Conservation (phyloP, 169 alveolate genomes). For the Babesia ovata region DNA sequence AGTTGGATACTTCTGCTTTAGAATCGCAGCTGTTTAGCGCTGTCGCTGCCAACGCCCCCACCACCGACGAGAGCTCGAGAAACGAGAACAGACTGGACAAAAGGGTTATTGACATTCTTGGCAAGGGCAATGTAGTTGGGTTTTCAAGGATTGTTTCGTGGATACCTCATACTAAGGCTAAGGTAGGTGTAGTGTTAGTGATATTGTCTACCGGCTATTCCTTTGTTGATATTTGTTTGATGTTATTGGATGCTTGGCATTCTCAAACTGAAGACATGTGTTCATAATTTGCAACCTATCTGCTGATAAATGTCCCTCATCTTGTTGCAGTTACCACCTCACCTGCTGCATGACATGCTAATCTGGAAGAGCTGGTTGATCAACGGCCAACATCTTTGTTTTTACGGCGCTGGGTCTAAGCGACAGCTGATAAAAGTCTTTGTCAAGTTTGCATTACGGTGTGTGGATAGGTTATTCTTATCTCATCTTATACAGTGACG, state of each 20-base stretch:
- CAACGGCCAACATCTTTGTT: constrained; percentile 54
- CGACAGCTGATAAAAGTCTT: constrained; percentile 42
- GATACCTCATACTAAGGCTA: neutral
- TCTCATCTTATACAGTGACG: constrained; percentile 28
- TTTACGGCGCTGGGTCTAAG: constrained; percentile 62
- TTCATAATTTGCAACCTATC: neutral
- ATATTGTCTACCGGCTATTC: neutral
- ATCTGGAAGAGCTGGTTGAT: constrained; percentile 69
- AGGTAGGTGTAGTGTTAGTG: neutral
- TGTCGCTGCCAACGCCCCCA: neutral
- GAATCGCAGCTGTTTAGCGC: constrained; percentile 30
- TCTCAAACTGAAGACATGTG: neutral
- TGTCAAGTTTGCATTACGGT: constrained; percentile 49
- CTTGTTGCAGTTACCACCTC: constrained; percentile 5
- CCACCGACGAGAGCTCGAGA: neutral
- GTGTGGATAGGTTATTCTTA: neutral
- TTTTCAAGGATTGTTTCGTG: constrained; percentile 6
- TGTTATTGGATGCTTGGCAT: neutral
- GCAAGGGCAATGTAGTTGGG: constrained; percentile 20
- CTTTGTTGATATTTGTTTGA: too few species aligned
- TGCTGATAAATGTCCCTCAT: neutral
- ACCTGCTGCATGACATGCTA: constrained; percentile 18
- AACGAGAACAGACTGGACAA: neutral
- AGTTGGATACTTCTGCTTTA: constrained; percentile 25
- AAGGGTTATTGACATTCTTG: neutral